Evolutionary conservation across 495 filamentous ascomycete genomes (phyloP).

Genomic region (Hypoxylon intermedium): DNA sequence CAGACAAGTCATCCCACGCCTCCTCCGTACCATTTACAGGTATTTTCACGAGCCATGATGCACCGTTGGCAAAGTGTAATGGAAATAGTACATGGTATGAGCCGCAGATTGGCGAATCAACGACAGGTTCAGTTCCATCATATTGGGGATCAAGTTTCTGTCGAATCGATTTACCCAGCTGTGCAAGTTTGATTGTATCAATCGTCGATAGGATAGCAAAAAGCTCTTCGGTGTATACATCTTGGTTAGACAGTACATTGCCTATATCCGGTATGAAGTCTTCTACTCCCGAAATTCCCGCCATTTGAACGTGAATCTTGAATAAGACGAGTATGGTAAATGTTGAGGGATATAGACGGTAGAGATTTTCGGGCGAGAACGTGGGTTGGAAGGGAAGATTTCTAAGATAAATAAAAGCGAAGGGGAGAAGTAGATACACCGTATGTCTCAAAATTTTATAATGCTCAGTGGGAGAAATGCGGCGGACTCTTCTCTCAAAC

Average conservation of each 20-base stretch:
- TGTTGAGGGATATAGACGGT: too few relatives aligned
- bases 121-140: not conserved
- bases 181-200: not conserved
- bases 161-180: not conserved
- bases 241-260: not conserved
- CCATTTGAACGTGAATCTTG: too few relatives aligned
- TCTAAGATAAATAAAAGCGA: too few relatives aligned
- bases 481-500: too few relatives aligned
- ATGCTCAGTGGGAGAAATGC: too few relatives aligned
- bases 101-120: conserved; percentile 21
- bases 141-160: not conserved
- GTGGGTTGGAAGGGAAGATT: too few relatives aligned
- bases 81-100: conserved; percentile 36
- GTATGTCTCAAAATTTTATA: too few relatives aligned
- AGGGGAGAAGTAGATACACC: too few relatives aligned
- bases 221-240: not conserved
- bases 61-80: conserved; percentile 23
- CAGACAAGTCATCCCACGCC: conserved; percentile 35
- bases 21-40: conserved; percentile 34
- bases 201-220: conserved; percentile 9
- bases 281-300: too few relatives aligned
- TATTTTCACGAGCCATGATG: conserved; percentile 37
- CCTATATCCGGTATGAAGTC: too few relatives aligned
- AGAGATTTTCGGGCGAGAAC: too few relatives aligned
- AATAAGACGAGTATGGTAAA: too few relatives aligned